A percentile compares a stretch with the other conserved stretches of the same genome.
Evolutionary conservation across 768 basidiomycete genomes (phyloP).

Genomic region (Hygrophorus pudorinus): DNA sequence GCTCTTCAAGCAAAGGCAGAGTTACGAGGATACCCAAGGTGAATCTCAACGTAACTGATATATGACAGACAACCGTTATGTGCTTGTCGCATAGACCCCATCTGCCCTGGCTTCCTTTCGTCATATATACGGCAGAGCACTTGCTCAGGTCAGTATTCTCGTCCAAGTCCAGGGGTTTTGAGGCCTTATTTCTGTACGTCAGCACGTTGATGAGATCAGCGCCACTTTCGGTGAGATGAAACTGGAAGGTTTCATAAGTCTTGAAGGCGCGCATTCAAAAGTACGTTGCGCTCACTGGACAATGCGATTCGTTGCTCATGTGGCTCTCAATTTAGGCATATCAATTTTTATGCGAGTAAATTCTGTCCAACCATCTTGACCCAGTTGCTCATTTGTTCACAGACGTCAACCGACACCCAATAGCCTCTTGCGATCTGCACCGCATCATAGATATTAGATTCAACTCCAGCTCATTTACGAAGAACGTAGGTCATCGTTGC

Average conservation of each 20-base stretch:
- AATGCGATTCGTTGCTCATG: conserved; percentile 11
- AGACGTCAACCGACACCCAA: conserved; percentile 77
- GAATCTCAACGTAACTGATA: not conserved
- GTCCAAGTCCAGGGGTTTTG: not conserved
- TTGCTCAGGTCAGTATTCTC: conserved; percentile 46
- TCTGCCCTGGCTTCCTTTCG: conserved; percentile 62
- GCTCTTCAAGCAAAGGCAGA: conserved; percentile 28
- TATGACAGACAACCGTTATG: conserved; percentile 1
- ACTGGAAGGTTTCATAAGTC: conserved; percentile 78
- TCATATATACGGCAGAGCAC: conserved; percentile 61
- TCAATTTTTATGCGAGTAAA: conserved; percentile 73
- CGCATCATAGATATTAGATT: conserved; percentile 59
- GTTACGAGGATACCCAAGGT: conserved; percentile 63
- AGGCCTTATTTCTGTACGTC: conserved; percentile 1
- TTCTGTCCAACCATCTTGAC: not conserved
- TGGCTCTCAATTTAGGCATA: conserved; percentile 38
- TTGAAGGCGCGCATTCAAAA: conserved; percentile 66
- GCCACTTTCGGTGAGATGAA: conserved; percentile 37
- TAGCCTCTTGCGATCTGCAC: conserved; percentile 59
- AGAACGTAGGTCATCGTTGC: conserved; percentile 41
- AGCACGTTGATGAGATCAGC: conserved; percentile 65
- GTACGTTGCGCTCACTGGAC: conserved; percentile 23
- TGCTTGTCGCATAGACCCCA: conserved; percentile 39
- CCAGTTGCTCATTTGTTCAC: not conserved
- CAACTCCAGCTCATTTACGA: conserved; percentile 59